Evolutionary conservation across 805 yeast species (phyloP).

Genomic region (Lipomyces mesembrius): DNA sequence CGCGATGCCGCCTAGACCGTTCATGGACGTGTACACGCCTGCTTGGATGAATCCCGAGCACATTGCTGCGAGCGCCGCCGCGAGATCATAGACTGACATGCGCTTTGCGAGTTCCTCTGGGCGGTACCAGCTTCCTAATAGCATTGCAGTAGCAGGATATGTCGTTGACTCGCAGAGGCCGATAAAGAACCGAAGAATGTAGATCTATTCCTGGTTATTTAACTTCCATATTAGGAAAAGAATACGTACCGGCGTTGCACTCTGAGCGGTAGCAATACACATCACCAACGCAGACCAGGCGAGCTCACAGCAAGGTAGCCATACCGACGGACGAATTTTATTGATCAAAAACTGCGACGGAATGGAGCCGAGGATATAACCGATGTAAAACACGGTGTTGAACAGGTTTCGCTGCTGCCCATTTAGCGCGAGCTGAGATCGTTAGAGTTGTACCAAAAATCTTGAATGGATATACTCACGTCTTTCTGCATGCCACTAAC

Average conservation of each 20-base stretch:
- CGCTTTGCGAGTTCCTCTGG: slow-evolving; percentile 57
- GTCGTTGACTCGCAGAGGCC: slow-evolving; percentile 74
- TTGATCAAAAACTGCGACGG: slow-evolving; percentile 44
- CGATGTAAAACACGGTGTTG: slow-evolving; percentile 40
- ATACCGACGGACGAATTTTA: slow-evolving; percentile 42
- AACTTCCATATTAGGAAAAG: background rate
- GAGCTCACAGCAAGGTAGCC: slow-evolving; percentile 61
- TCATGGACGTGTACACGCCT: slow-evolving; percentile 46
- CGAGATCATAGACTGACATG: slow-evolving; percentile 49
- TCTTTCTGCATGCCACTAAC: slow-evolving; percentile 50
- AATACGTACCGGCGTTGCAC: slow-evolving; percentile 46
- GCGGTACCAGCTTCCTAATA: slow-evolving; percentile 60
- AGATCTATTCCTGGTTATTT: slow-evolving; percentile 46
- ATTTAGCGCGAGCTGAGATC: slow-evolving; percentile 27
- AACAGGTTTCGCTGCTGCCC: slow-evolving; percentile 40
- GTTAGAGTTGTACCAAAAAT: background rate
- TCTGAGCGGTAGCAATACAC: slow-evolving; percentile 55
- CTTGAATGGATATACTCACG: slow-evolving; percentile 5
- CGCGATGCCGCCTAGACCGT: slow-evolving; percentile 38
- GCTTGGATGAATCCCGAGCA: slow-evolving; percentile 59
- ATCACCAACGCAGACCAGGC: slow-evolving; percentile 71
- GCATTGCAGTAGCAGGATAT: slow-evolving; percentile 53
- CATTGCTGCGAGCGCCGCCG: slow-evolving; percentile 50
- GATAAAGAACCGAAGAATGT: slow-evolving; percentile 65
- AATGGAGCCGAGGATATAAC: slow-evolving; percentile 43